Base-by-base conservation (phyloP, 2,329 filamentous ascomycete species). In the Fusarium nisikadoi region DNA sequence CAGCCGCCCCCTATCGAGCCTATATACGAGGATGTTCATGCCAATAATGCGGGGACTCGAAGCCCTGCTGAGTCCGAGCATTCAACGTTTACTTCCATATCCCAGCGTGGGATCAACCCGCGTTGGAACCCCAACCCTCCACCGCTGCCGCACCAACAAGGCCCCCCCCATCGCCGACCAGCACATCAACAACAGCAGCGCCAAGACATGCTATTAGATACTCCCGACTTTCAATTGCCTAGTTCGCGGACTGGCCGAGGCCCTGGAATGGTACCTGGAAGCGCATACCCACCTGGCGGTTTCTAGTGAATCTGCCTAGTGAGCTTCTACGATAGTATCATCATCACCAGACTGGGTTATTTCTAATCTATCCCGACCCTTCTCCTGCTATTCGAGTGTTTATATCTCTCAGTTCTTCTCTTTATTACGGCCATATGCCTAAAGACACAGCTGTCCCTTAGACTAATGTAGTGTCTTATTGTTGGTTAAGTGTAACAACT, bases 41-140 rank as follows among this genome's bases (percentile, higher is more conserved):
- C 71, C 38, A 75, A 88, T 71, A 79, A 79, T 36, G 78, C 82
- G 35, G 87, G 87, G 47, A 82, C 88, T 49, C 88, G 93, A 76
- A 95, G 91, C 76, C 94, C 93, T 36, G 89, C 91, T 35, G 89
- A 91, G 76, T 95, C 92, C 70, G 94, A 97, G 78, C 88, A 90
- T 29, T 95, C 91, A 49, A 93, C 92, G 75, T 98, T 97, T 82
- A 98, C 95, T 3, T 96, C 93, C 16, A 92, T 98, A 49, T 95
- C 92, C 1, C 94, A 98, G 81, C 89, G 95, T 38, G 93, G 93
- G 3, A 85, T 98, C 60, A 98, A 98, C 80, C 95, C 95, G 11
- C 91, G 91, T 67, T 98, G 95, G 95, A 89, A 92, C 70, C 89
- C 88, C 5, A 84, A 86, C 35, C 83, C 86, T 47, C 81, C 82